Percentiles rank a stretch among this genome's conserved stretches.
Evolutionary conservation across 345 rosid species (phyloP).

Genomic region (Diplotaxis tenuifolia): DNA sequence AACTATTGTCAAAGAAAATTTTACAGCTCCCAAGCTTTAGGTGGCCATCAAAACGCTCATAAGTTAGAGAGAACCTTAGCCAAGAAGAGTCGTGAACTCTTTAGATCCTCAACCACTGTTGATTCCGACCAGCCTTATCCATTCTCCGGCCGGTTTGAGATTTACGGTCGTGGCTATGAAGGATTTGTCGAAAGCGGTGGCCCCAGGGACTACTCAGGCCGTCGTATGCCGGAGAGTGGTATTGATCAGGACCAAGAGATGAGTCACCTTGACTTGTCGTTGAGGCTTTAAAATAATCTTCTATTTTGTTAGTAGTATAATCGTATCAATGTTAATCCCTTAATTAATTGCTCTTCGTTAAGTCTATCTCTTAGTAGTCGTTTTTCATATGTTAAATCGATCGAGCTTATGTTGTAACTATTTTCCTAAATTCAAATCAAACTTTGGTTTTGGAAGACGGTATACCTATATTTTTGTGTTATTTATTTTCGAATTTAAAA

Average conservation of each 20-base stretch:
- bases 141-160: slow-evolving; percentile 36
- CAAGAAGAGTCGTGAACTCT: slow-evolving; percentile 70
- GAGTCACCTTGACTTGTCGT: slow-evolving; percentile 71
- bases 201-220: slow-evolving; percentile 37
- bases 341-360: not conserved
- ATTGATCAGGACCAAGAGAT: slow-evolving; percentile 66
- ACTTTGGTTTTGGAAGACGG: not conserved
- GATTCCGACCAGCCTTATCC: slow-evolving; percentile 31
- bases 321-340: slow-evolving; percentile 23
- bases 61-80: slow-evolving; percentile 90
- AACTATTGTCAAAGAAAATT: slow-evolving; percentile 93
- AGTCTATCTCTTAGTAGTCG: slow-evolving; percentile 8
- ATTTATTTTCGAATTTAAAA: not conserved
- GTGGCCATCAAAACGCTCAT: slow-evolving; percentile 98
- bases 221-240: slow-evolving; percentile 43
- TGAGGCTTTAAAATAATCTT: slow-evolving; percentile 54
- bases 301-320: slow-evolving; percentile 19
- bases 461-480: slow-evolving; percentile 4
- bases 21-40: slow-evolving; percentile 97
- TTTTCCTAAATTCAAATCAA: slow-evolving; percentile 25
- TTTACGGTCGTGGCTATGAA: slow-evolving; percentile 45
- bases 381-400: slow-evolving; percentile 3
- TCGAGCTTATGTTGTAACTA: slow-evolving; percentile 18
- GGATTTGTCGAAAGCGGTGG: slow-evolving; percentile 41
- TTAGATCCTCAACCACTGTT: slow-evolving; percentile 20